A percentile compares a stretch with the other conserved stretches of the same genome.
These are phyloP conservation scores for Coniochaeta prunicola DNA, from an alignment of 2,329 filamentous ascomycete genomes.

Conservation along the genomic window DNA sequence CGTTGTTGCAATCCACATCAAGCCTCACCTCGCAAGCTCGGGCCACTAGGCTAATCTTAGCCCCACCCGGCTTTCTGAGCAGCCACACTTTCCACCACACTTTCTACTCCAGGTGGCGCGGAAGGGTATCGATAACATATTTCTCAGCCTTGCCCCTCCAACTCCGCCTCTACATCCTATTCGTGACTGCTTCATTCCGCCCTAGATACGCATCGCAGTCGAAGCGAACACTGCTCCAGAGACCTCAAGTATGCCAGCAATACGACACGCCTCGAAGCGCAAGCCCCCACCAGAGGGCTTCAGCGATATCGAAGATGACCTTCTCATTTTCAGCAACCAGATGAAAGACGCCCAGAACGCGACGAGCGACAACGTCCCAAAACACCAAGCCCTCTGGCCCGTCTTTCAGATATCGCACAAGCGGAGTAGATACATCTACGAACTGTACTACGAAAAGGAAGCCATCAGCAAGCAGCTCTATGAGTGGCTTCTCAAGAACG, in stretches of 20 bases:
- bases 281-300: conserved; percentile 83
- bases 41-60: conserved; percentile 3
- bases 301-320: conserved; percentile 79
- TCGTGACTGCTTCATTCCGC: not conserved
- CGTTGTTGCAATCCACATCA: conserved; percentile 5
- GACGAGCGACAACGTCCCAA: conserved; percentile 68
- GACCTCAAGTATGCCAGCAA: conserved; percentile 57
- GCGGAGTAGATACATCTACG: conserved; percentile 87
- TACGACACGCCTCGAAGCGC: conserved; percentile 66
- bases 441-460: conserved; percentile 96
- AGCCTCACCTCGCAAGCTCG: conserved; percentile 14
- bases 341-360: conserved; percentile 95
- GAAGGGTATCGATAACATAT: conserved; percentile 1
- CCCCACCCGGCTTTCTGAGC: not conserved
- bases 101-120: conserved; percentile 1
- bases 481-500: conserved; percentile 94
- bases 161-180: not conserved
- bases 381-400: conserved; percentile 91
- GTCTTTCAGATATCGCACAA: conserved; percentile 97
- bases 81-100: not conserved
- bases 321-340: conserved; percentile 80
- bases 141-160: conserved; percentile 1
- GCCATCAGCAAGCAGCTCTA: conserved; percentile 89
- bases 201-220: not conserved
- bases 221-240: not conserved